Percentiles rank a stretch among this genome's conserved stretches.
These are phyloP conservation scores for Clitocybe nebularis DNA, from an alignment of 1,284 basidiomycete genomes.

Conservation along the genomic window DNA sequence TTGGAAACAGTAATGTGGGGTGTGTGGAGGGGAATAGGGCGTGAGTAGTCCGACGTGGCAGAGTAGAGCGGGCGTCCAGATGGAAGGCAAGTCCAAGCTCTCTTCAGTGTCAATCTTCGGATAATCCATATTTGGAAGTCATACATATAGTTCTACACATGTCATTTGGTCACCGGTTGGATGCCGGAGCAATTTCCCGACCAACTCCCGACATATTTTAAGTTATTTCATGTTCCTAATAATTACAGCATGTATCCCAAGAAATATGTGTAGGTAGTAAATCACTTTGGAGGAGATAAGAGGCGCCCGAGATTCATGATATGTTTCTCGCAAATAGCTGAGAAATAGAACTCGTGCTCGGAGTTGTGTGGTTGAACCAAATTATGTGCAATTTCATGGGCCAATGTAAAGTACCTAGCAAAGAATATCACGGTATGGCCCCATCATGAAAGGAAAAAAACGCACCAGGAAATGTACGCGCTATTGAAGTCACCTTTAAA, in stretches of 20 bases:
- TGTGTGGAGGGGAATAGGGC: neutral
- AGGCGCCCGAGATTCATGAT: constrained; percentile 31
- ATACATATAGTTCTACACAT: constrained; percentile 9
- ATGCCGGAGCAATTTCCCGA: neutral
- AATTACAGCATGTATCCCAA: no score
- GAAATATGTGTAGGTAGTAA: neutral
- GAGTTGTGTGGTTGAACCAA: constrained; percentile 76
- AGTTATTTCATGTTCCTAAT: no score
- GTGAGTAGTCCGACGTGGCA: constrained; percentile 3
- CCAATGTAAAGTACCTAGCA: constrained; percentile 82
- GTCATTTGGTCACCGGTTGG: constrained; percentile 9
- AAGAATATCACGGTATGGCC: neutral
- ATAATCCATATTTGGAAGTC: constrained; percentile 14
- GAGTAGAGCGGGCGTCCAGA: constrained; percentile 9
- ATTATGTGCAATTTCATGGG: constrained; percentile 90
- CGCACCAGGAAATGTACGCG: constrained; percentile 78
- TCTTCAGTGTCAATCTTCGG: constrained; percentile 9
- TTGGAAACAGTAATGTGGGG: neutral
- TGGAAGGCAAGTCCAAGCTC: constrained; percentile 6
- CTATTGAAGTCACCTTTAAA: constrained; percentile 51
- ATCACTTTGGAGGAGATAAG: constrained; percentile 13
- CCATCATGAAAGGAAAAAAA: constrained; percentile 5
- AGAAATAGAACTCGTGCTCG: constrained; percentile 93
- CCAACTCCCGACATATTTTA: no score
- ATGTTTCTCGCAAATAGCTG: constrained; percentile 77